phyloP scores from a whole-genome alignment of 208 protist species.

The Acanthamoeba castellanii region DNA sequence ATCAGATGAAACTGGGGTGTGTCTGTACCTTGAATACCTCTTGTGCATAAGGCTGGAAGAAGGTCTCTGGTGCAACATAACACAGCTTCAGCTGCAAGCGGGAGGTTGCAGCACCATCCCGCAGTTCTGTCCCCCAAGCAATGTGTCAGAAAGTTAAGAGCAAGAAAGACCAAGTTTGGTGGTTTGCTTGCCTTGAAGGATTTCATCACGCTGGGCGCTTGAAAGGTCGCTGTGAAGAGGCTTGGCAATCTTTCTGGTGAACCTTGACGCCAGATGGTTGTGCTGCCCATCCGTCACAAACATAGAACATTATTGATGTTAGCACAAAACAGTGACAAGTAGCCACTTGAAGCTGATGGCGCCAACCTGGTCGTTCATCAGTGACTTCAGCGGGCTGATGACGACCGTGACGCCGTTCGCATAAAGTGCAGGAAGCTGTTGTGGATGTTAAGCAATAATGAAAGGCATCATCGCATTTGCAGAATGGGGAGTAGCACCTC shows the following conservation, averaged over 20 bases:
- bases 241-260: not conserved
- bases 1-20: not conserved
- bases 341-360: not conserved
- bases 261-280: not conserved
- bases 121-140: not conserved
- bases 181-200: not conserved
- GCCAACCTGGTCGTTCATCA: slow-evolving; percentile 36
- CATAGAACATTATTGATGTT: no score
- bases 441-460: not conserved
- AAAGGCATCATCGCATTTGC: not conserved
- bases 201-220: not conserved
- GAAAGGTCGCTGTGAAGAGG: not conserved
- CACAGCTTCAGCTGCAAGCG: not conserved
- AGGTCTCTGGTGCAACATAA: not conserved
- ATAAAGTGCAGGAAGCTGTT: not conserved
- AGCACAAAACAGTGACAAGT: not conserved
- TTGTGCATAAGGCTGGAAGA: not conserved
- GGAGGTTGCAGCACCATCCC: not conserved
- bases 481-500: slow-evolving; percentile 56
- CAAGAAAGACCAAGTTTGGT: not conserved
- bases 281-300: not conserved
- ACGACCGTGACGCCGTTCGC: not conserved
- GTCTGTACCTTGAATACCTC: not conserved
- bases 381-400: not conserved
- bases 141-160: no score